Evolutionary conservation across 495 filamentous ascomycete species (phyloP).

Genomic region (Poronia punctata): DNA sequence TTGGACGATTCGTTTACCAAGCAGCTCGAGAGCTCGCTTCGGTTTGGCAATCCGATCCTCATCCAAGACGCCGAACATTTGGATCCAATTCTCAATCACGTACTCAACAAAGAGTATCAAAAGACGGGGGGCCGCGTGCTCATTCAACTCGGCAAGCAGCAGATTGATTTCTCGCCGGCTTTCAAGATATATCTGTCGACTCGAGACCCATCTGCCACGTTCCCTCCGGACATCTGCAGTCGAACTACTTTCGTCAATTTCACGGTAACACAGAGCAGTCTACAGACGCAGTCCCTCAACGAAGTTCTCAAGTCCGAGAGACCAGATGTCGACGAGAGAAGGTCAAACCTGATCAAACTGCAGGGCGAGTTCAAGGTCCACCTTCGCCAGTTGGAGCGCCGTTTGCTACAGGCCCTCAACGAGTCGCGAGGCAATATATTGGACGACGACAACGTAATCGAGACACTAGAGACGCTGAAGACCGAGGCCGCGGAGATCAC

Average conservation of each 20-base stretch:
- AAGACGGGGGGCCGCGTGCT: slow-evolving; percentile 98
- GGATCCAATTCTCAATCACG: slow-evolving; percentile 95
- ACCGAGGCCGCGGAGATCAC: slow-evolving; percentile 95
- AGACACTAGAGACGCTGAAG: slow-evolving; percentile 96
- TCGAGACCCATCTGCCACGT: slow-evolving; percentile 88
- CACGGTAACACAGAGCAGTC: slow-evolving; percentile 95
- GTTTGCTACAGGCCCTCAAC: slow-evolving; percentile 88
- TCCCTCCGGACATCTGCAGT: slow-evolving; percentile 97
- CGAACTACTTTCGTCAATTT: slow-evolving; percentile 99
- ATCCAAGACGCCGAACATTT: slow-evolving; percentile 98
- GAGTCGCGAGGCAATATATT: slow-evolving; percentile 97
- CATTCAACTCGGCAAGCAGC: slow-evolving; percentile 96
- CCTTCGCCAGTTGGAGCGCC: slow-evolving; percentile 92
- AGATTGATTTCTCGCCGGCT: slow-evolving; percentile 97
- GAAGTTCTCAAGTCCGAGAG: slow-evolving; percentile 95
- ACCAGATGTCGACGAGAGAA: slow-evolving; percentile 93
- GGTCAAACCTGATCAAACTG: slow-evolving; percentile 94
- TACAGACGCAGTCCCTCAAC: slow-evolving; percentile 95
- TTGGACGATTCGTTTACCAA: slow-evolving; percentile 97
- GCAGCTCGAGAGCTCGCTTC: slow-evolving; percentile 88
- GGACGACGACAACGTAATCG: slow-evolving; percentile 95
- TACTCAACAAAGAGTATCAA: slow-evolving; percentile 99
- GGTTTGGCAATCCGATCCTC: slow-evolving; percentile 96
- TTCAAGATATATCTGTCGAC: slow-evolving; percentile 96
- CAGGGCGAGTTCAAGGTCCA: slow-evolving; percentile 98